Base-by-base conservation (phyloP, 73 alveolate genomes). In the Tetrahymena elliotti region DNA sequence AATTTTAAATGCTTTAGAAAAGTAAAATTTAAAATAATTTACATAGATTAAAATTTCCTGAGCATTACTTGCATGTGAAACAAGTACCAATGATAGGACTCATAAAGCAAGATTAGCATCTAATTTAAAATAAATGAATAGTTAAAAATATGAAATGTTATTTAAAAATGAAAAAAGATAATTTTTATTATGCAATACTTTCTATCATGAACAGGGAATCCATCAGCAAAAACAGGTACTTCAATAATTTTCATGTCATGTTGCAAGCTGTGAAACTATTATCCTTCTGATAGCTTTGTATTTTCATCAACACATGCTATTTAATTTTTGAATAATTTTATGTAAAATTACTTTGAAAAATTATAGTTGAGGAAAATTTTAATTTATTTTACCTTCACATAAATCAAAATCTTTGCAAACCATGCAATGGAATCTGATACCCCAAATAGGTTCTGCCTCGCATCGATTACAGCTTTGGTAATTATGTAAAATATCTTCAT, bases 381-480 rank as follows among this genome's bases (percentile, higher is more conserved):
- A 68, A 27, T n/a, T 27, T 68, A 68, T 68, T 68, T 68, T 68
- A 68, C 88, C 88, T 93, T 98, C 99, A 94, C 99, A 98, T 16
- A 97, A 95, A 94, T 98, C 99, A 84, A 92, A 94, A 93, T 97
- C 97, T 33, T 98, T 99, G 54, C 99, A 98, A n/a, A 93, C 53
- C 34, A 83, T 40, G 84, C 99, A 98, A 83, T 97, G 96, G 94
- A 98, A 98, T 84, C 99, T 94, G n/a, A 96, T 53, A 31, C 99
- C 99, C 98, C 99, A 98, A 3, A 98, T 98, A 11, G 99, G 99
- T 93, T 98, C 99, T 31, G 96, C 97, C 92, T 96, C 97, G 94
- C 99, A 98, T 9, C 95, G 92, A 93, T 98, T 98, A 93, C 99
- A 98, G 84, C 96, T 34, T 95, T 97, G 98, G 94, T 95, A 98